phyloP scores from a whole-genome alignment of 768 basidiomycete genomes.

The Suillus brevipes region DNA sequence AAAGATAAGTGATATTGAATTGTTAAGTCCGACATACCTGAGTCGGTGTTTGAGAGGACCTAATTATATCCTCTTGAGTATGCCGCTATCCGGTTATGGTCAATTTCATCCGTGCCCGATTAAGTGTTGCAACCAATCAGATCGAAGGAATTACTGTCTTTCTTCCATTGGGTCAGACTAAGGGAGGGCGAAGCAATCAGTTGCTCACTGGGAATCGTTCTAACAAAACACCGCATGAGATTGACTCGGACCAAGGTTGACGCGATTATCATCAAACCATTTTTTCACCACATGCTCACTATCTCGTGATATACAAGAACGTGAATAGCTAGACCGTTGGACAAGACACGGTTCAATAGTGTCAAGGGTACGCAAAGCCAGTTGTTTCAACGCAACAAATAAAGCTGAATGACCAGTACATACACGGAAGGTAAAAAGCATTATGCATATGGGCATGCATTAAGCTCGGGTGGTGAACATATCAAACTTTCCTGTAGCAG shows the following conservation, averaged over 20 bases:
- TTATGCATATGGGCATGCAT: neutral
- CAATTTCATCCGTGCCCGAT: neutral
- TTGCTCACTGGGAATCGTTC: neutral
- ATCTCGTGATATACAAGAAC: neutral
- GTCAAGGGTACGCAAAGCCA: neutral
- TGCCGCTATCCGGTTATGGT: neutral
- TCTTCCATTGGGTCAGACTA: neutral
- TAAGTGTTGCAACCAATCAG: neutral
- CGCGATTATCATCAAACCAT: neutral
- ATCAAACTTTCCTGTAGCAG: neutral
- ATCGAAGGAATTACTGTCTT: neutral
- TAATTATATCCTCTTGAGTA: neutral
- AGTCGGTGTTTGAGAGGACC: neutral
- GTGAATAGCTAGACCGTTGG: neutral
- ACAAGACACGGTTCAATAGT: neutral
- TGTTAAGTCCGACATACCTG: neutral
- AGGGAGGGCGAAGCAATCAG: neutral
- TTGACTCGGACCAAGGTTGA: neutral
- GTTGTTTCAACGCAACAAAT: neutral
- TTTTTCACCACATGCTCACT: neutral
- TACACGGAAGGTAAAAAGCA: neutral
- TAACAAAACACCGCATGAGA: neutral
- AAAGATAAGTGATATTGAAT: neutral
- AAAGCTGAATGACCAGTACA: neutral
- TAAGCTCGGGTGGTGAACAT: neutral